Conservation (phyloP, 768 basidiomycete genomes). For the Saitozyma podzolica region DNA sequence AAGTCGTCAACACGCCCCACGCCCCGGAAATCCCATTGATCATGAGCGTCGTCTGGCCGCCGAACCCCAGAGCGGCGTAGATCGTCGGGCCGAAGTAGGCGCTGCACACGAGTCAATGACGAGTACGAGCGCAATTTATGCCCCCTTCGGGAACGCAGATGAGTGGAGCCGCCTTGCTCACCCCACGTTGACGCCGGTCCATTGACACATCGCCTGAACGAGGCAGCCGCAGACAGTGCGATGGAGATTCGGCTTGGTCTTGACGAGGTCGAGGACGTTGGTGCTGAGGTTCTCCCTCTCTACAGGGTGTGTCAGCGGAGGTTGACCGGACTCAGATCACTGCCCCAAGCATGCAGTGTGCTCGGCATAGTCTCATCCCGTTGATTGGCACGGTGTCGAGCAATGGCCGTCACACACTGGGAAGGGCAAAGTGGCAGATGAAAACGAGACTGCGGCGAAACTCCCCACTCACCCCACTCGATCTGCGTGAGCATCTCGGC, state of each 20-base stretch:
- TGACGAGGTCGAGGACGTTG: conserved; percentile 58
- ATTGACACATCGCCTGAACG: conserved; percentile 67
- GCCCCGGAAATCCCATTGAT: conserved; percentile 66
- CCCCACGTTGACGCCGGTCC: conserved; percentile 56
- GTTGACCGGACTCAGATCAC: too few relatives aligned
- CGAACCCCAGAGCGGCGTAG: conserved; percentile 62
- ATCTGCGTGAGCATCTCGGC: conserved; percentile 24
- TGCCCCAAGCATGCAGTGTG: too few relatives aligned
- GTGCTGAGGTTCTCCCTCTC: conserved; percentile 28
- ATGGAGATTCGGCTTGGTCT: conserved; percentile 59
- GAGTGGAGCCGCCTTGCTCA: not conserved
- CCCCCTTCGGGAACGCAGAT: not conserved
- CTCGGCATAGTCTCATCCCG: too few relatives aligned
- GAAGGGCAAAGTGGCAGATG: too few relatives aligned
- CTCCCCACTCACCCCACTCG: conserved; percentile 38
- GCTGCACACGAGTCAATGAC: conserved; percentile 48
- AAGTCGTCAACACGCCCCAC: conserved; percentile 54
- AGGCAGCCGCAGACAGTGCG: conserved; percentile 62
- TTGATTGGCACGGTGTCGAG: too few relatives aligned
- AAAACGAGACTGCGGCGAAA: not conserved
- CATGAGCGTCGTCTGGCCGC: conserved; percentile 52
- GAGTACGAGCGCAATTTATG: too few relatives aligned
- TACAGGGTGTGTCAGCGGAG: not conserved
- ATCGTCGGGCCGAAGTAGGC: conserved; percentile 66
- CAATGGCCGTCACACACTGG: too few relatives aligned